Evolutionary conservation across 2,329 filamentous ascomycete genomes (phyloP).

Genomic region (Fusarium robinianum): DNA sequence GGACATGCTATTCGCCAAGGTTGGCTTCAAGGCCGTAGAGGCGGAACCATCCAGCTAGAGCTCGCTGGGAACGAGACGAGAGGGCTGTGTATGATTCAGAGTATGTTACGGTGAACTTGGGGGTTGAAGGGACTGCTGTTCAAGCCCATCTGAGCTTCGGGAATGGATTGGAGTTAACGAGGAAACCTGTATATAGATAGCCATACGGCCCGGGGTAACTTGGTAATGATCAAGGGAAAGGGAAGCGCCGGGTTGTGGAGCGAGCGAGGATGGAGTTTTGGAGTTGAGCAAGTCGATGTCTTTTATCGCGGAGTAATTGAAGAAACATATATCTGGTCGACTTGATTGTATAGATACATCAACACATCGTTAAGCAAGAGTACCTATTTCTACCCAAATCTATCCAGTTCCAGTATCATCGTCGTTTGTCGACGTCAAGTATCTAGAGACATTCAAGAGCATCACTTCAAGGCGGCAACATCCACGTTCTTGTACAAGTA

Average conservation of each 20-base stretch:
- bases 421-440: too few species aligned
- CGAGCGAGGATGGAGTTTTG: slow-evolving; percentile 13
- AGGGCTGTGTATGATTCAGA: not conserved
- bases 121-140: too few species aligned
- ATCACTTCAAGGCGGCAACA: too few species aligned
- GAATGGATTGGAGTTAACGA: slow-evolving; percentile 5
- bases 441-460: not conserved
- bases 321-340: not conserved
- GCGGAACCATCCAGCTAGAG: too few species aligned
- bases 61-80: not conserved
- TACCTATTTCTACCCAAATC: too few species aligned
- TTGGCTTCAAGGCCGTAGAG: slow-evolving; percentile 55
- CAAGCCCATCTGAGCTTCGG: too few species aligned
- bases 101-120: not conserved
- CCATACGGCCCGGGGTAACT: too few species aligned
- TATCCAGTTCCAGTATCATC: too few species aligned
- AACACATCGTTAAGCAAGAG: too few species aligned
- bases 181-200: too few species aligned
- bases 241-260: slow-evolving; percentile 7
- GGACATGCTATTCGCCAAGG: slow-evolving; percentile 79
- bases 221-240: slow-evolving; percentile 8
- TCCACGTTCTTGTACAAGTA: slow-evolving; percentile 33
- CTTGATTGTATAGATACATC: not conserved
- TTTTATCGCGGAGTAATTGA: too few species aligned
- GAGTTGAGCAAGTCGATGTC: too few species aligned